Base-by-base conservation (phyloP, 2,329 filamentous ascomycete genomes). In the Ophiostoma ulmi region DNA sequence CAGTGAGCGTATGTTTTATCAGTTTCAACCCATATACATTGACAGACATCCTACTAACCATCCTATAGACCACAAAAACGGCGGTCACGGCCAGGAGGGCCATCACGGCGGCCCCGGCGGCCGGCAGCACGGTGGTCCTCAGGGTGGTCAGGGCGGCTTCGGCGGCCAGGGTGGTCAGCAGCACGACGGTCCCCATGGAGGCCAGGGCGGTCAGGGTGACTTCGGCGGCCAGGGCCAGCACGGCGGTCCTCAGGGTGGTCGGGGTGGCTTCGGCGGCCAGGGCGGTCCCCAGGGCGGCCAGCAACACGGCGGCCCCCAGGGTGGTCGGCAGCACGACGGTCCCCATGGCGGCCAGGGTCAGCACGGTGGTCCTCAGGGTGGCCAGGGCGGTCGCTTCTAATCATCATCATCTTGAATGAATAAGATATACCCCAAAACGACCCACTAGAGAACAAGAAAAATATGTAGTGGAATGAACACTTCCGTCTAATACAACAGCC, bases 331-430 rank as follows among this genome's bases (percentile, higher is more conserved):
- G 55, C 44, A 48, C 44, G 58, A 31, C 31, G 58, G 58, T 36
- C 58, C 61, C 31, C 61, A 64, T 35, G 61, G 61, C 20, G 58
- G 58, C 11, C 58, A 64, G 26, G 58, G 58, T 10, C 17, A 8
- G 11, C 39, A 58, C 20, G 52, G 52, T 11, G 55, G 55, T 35
- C 55, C 55, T 22, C 55, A 61, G n/a, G 55, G 55, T 44, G 61
- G 61, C 61, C 61, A 65, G 35, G 61, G 61, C 36, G 61, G 61
- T 11, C 63, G 63, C 36, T 65, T 41, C 36, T 65, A 65, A 65
- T 36, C 61, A n/a, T 41, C 17, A n/a, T 14, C 63, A 10, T 22
- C 7, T 65, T 39, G 35, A 64, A 20, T 4, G 7, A n/a, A n/a
- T 36, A 3, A 6, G 5, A 39, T 64, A 39, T 36, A 38, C 35